These are phyloP conservation scores for Umbilicaria muhlenbergii DNA, from an alignment of 495 filamentous ascomycete genomes.

Conservation along the genomic window DNA sequence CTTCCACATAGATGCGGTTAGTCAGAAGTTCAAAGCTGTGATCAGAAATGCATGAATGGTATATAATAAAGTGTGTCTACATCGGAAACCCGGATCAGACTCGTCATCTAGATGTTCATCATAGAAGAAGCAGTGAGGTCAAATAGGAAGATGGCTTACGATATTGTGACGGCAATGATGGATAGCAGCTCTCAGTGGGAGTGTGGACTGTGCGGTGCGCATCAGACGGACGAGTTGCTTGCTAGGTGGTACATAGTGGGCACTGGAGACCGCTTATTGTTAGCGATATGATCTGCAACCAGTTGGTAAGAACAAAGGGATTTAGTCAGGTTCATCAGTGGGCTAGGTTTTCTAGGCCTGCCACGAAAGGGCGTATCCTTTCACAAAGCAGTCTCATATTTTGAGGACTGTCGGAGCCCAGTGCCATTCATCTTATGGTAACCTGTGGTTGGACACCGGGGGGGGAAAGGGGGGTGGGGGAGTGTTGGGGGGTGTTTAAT, in stretches of 20 bases:
- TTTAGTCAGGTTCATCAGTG: constrained; percentile 49
- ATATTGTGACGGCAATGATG: background rate
- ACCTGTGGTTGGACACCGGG: too few relatives aligned
- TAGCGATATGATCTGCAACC: background rate
- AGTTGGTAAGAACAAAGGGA: background rate
- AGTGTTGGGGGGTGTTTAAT: too few relatives aligned
- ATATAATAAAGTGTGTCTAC: constrained; percentile 37
- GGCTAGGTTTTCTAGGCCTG: constrained; percentile 99
- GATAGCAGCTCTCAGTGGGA: background rate
- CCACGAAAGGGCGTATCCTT: constrained; percentile 85
- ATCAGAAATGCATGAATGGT: constrained; percentile 47
- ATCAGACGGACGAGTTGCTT: background rate
- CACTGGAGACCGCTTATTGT: background rate
- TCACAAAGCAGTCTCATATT: constrained; percentile 41
- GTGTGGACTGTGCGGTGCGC: background rate
- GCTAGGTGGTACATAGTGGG: constrained; percentile 9
- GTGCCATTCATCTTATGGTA: constrained; percentile 89
- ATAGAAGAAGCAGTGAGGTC: constrained; percentile 14
- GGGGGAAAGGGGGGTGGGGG: too few relatives aligned
- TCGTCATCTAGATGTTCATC: constrained; percentile 47
- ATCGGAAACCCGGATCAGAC: constrained; percentile 47
- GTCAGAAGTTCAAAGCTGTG: background rate
- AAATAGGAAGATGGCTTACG: constrained; percentile 9
- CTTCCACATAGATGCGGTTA: too few relatives aligned
- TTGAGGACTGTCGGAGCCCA: constrained; percentile 81